Evolutionary conservation across 2,329 filamentous ascomycete genomes (phyloP).

Genomic region (Coniochaeta sp.): DNA sequence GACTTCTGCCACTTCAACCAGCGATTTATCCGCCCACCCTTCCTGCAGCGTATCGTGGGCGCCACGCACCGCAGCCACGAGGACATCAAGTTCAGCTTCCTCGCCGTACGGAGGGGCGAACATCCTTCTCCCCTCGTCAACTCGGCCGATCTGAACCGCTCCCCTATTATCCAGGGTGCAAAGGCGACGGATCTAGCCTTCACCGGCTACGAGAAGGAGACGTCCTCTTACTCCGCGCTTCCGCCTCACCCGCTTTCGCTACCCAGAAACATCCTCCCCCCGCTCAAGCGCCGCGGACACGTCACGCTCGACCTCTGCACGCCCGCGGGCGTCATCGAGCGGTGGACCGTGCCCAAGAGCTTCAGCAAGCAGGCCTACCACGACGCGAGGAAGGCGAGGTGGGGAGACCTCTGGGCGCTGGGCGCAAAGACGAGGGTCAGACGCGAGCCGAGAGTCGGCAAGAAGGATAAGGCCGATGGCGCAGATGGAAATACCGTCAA

Average conservation of each 20-base stretch:
- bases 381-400: conserved; percentile 81
- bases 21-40: conserved; percentile 76
- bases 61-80: conserved; percentile 72
- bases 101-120: conserved; percentile 74
- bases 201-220: conserved; percentile 55
- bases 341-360: conserved; percentile 84
- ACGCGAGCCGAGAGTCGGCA: conserved; percentile 55
- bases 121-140: conserved; percentile 21
- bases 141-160: conserved; percentile 20
- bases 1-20: conserved; percentile 91
- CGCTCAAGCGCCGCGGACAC: conserved; percentile 83
- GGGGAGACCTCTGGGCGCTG: conserved; percentile 94
- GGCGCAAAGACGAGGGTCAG: conserved; percentile 78
- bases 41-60: conserved; percentile 70
- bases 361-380: conserved; percentile 79
- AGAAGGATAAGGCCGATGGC: conserved; percentile 19
- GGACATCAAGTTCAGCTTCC: conserved; percentile 84
- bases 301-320: conserved; percentile 90
- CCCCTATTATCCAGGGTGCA: conserved; percentile 36
- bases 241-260: conserved; percentile 57
- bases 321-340: conserved; percentile 74
- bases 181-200: conserved; percentile 62
- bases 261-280: conserved; percentile 70
- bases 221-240: conserved; percentile 18
- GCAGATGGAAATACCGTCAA: neutral